A percentile compares a stretch with the other conserved stretches of the same genome.
phyloP scores from a whole-genome alignment of 129 eudicot species.

The Chrysanthemum seticuspe region DNA sequence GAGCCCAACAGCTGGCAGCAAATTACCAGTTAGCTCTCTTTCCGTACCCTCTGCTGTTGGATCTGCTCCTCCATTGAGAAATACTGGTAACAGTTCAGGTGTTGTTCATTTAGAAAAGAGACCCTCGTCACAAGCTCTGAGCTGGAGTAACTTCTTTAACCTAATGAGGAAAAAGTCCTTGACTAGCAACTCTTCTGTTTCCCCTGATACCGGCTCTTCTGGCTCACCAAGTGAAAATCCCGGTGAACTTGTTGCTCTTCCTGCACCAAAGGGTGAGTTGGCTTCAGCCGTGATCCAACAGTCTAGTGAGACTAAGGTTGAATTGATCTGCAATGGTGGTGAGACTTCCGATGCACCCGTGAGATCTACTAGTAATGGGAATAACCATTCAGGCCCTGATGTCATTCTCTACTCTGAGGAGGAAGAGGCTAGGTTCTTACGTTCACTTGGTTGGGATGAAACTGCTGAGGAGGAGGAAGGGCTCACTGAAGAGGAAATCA shows the following conservation, averaged over 20 bases:
- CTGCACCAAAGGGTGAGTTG: slow-evolving; percentile 26
- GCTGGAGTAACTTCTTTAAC: slow-evolving; percentile 83
- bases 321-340: slow-evolving; percentile 33
- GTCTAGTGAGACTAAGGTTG: slow-evolving; percentile 34
- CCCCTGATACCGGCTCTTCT: slow-evolving; percentile 37
- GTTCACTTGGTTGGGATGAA: slow-evolving; percentile 93
- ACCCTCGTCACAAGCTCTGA: slow-evolving; percentile 62
- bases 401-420: slow-evolving; percentile 52
- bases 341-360: slow-evolving; percentile 13
- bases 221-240: slow-evolving; percentile 41
- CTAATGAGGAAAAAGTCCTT: slow-evolving; percentile 78
- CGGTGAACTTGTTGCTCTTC: slow-evolving; percentile 32
- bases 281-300: slow-evolving; percentile 18
- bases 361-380: slow-evolving; percentile 32
- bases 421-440: slow-evolving; percentile 87
- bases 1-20: slow-evolving; percentile 52
- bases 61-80: slow-evolving; percentile 33
- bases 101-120: slow-evolving; percentile 48
- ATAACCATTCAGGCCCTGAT: slow-evolving; percentile 33
- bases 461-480: slow-evolving; percentile 79
- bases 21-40: slow-evolving; percentile 36
- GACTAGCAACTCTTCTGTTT: slow-evolving; percentile 35
- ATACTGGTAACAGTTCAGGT: slow-evolving; percentile 23
- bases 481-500: slow-evolving; percentile 95
- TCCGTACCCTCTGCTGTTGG: slow-evolving; percentile 41